Conservation (phyloP, 202 grass and related monocot species). For the Cymbopogon flexuosus region DNA sequence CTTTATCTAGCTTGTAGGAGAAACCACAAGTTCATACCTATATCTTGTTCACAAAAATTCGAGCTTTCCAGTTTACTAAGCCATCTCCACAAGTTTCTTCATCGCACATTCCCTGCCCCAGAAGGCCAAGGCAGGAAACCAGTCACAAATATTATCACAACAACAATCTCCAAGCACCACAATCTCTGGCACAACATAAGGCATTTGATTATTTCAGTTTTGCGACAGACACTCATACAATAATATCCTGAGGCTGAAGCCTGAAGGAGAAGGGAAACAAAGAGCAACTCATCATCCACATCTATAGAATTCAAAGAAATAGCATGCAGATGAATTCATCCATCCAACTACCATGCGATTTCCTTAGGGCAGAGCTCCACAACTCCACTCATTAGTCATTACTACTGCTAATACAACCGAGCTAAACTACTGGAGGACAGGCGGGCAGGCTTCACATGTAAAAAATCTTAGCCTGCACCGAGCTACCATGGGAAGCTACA, state of each 20-base stretch:
- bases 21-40: background rate
- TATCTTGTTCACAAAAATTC: background rate
- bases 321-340: slow-evolving; percentile 21
- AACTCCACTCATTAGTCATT: background rate
- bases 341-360: slow-evolving; percentile 24
- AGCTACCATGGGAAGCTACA: slow-evolving; percentile 27
- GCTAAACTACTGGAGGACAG: slow-evolving; percentile 11
- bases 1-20: background rate
- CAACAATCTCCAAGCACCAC: background rate
- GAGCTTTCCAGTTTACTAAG: background rate
- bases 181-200: background rate
- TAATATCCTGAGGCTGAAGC: background rate
- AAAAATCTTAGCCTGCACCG: slow-evolving; percentile 45
- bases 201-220: background rate
- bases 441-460: slow-evolving; percentile 34
- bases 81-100: background rate
- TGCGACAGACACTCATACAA: background rate
- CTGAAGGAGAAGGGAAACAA: background rate
- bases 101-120: background rate
- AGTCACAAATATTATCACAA: background rate
- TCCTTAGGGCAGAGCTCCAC: slow-evolving; percentile 5
- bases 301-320: background rate
- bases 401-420: slow-evolving; percentile 19
- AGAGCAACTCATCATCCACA: background rate
- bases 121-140: background rate